Evolutionary conservation across 2,329 filamentous ascomycete species (phyloP), one percentile per base, ranked within the genome.

Genomic region (Aspergillus tanneri): DNA sequence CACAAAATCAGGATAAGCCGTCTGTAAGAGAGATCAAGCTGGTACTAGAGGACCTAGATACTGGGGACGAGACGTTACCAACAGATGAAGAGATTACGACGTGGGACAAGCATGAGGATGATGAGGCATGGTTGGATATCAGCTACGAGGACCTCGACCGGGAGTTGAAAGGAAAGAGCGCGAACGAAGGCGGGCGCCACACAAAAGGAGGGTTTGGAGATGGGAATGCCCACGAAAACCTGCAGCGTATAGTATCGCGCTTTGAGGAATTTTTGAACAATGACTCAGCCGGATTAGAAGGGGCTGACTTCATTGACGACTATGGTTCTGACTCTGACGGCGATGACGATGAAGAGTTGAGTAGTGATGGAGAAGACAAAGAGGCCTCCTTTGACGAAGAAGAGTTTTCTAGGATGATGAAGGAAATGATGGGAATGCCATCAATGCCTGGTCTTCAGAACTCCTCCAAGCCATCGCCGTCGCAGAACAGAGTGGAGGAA

Each of bases 241-340:
- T 99, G 18, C 85, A 87, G 45, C 92, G 92, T 63, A 96, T 97
- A 66, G 93, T 99, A 0, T 86, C 88, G 38, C 83, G 90, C n/a
- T 97, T 99, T 62, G 90, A 96, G 63, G 78, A 87, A 10, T 97
- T 99, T 59, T 71, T 99, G 37, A 88, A 95, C 47, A 89, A 97
- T 59, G 87, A 95, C 9, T 80, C 79, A 37, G 90, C 90, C 0
- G 91, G 88, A 1, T 67, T 84, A 5, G 90, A 95, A 38, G 92
- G 90, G 0, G 88, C 85, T 0, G 84, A 89, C 50, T 69, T 88
- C 21, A 67, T 77, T 23, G 77, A 81, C 52, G 86, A 88, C 8
- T 88, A 88, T 78, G 87, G 88, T 50, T 70, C 78, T 12, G 85
- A 87, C 51, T 77, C 84, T 35, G 76, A 80, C 4, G 68, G 70